Evolutionary conservation across 768 basidiomycete species (phyloP), one percentile per base, ranked within the genome.

Genomic region (Rhodotorula graminis): DNA sequence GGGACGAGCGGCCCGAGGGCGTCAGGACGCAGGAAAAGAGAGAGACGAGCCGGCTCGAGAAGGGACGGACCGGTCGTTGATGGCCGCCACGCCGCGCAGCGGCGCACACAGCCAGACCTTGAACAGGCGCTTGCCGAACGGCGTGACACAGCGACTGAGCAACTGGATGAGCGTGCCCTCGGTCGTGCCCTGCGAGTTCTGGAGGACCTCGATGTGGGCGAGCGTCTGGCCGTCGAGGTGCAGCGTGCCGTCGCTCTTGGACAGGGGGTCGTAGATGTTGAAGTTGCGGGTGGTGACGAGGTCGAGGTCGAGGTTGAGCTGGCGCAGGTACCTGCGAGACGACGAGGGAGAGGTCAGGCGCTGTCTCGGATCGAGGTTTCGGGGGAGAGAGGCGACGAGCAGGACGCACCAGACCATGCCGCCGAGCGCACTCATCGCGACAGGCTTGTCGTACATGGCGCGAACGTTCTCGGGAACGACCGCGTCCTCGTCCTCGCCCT

Each of bases 21-120:
- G 25, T 69, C 31, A 67, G 69, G 59, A 7, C 21, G 31, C 19
- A 3, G 1, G 18, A 44, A 65, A 65, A 68, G 65, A 68, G 29
- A 47, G 19, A n/a, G n/a, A n/a, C n/a, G n/a, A n/a, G n/a, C n/a
- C n/a, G n/a, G 27, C 44, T 37, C 37, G 37, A 37, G 27, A 62
- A 0, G 18, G 18, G 2, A 11, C 10, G 61, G 78, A 91, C 93
- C 93, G 85, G 53, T 90, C 88, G 78, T 95, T 94, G 82, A 99
- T 98, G 61, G 90, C 90, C 19, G 85, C 80, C 49, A 88, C 87
- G 52, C 90, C 87, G 44, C 89, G 87, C 73, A 99, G 82, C 29
- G 96, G 96, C 85, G 89, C 89, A 74, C 92, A 96, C 15, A 99
- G 84, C 96, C 96, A 99, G 65, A 95, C 90, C 55, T 94, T 87